phyloP scores from a whole-genome alignment of 2,329 filamentous ascomycete species.

The Fusarium keratoplasticum region DNA sequence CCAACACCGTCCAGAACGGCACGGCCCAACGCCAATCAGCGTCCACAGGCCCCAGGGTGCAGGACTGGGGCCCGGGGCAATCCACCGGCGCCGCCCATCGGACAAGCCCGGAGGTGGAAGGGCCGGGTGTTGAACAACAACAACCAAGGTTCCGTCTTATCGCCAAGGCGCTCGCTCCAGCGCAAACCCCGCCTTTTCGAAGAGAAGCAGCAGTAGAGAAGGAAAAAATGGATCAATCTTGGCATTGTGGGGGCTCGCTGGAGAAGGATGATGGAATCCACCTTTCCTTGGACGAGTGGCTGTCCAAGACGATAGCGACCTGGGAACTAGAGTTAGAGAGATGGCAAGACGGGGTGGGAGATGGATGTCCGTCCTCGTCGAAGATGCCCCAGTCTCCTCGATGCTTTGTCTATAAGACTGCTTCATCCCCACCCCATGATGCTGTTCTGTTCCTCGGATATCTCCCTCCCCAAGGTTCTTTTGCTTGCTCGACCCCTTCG shows the following conservation, averaged over 20 bases:
- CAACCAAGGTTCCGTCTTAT: slow-evolving; percentile 37
- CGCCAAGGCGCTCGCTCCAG: slow-evolving; percentile 41
- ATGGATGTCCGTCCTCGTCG: slow-evolving; percentile 29
- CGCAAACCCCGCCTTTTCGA: slow-evolving; percentile 40
- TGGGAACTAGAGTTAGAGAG: slow-evolving; percentile 8
- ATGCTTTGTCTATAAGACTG: slow-evolving; percentile 40
- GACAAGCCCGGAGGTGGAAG: slow-evolving; percentile 28
- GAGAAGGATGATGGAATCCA: slow-evolving; percentile 22
- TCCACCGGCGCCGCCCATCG: slow-evolving; percentile 23
- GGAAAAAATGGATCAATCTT: slow-evolving; percentile 41
- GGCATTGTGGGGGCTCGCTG: slow-evolving; percentile 38
- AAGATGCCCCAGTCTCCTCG: slow-evolving; percentile 10
- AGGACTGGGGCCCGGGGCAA: slow-evolving; percentile 12
- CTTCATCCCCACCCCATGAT: slow-evolving; percentile 31
- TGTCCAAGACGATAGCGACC: slow-evolving; percentile 30
- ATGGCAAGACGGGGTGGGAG: slow-evolving; percentile 24
- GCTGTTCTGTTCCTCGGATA: slow-evolving; percentile 10
- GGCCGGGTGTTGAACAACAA: slow-evolving; percentile 36
- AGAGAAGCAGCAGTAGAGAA: slow-evolving; percentile 37
- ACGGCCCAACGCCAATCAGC: slow-evolving; percentile 21
- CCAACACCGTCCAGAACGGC: slow-evolving; percentile 33
- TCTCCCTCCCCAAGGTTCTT: slow-evolving; percentile 26
- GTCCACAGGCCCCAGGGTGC: not conserved
- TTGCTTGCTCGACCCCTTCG: slow-evolving; percentile 26
- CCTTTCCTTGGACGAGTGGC: slow-evolving; percentile 9